A percentile compares a stretch with the other conserved stretches of the same genome.
Evolutionary conservation across 306 rosid species (phyloP).

Genomic region (Corylus heterophylla): DNA sequence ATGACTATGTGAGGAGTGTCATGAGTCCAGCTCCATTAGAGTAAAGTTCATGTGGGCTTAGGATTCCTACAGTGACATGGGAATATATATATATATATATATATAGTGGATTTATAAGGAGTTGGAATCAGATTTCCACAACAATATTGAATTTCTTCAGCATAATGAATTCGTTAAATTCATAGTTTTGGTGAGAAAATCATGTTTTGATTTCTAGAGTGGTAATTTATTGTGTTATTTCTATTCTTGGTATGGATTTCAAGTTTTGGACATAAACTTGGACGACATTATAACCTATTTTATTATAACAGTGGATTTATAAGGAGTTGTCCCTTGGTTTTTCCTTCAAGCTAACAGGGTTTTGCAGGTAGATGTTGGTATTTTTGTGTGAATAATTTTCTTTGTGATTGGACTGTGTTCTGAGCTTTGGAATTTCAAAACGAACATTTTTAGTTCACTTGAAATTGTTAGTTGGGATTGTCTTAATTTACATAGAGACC

Average conservation of each 20-base stretch:
- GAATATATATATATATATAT: no score
- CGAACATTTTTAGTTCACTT: not conserved
- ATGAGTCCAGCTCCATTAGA: not conserved
- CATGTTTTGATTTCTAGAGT: not conserved
- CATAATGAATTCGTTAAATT: not conserved
- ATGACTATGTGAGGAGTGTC: not conserved
- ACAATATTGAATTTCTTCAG: not conserved
- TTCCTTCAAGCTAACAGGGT: not conserved
- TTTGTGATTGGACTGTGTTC: not conserved
- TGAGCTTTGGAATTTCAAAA: not conserved
- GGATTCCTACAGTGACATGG: not conserved
- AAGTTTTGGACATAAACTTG: not conserved
- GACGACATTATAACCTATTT: no score
- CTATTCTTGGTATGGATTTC: not conserved
- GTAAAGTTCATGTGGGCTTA: not conserved
- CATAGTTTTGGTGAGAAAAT: not conserved
- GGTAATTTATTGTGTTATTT: not conserved
- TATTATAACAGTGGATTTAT: not conserved
- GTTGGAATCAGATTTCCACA: not conserved
- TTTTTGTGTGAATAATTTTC: not conserved
- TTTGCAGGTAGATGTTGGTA: not conserved
- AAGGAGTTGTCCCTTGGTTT: not conserved
- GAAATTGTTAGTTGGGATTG: not conserved
- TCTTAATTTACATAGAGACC: not conserved
- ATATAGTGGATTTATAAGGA: no score